Base-by-base conservation (phyloP, 495 filamentous ascomycete genomes). In the Trichocladium antarcticum region DNA sequence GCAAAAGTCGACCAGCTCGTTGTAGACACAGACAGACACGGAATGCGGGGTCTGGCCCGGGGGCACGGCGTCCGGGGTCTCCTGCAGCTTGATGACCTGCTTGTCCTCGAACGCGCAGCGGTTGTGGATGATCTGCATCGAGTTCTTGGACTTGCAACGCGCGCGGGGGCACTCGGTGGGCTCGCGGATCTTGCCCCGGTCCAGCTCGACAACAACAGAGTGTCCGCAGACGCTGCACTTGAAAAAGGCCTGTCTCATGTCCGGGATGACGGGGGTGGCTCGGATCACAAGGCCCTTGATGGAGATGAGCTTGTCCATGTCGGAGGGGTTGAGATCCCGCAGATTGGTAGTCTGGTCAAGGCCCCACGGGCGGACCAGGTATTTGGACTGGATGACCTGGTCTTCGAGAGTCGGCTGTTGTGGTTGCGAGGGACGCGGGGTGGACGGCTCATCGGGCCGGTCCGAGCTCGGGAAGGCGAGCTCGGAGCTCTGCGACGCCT, bases 1-100 rank as follows among this genome's bases (percentile, higher is more conserved):
- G 72, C 90, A 95, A 41, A 96, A 78, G 68, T 99, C 92, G 7
- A 97, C 94, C 39, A 97, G 70, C 69, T 97, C 93, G 62, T 96
- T 89, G 56, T 97, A 96, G 24, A 87, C 89, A 63, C 90, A 97
- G 27, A 99, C 77, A 4, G 89, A 95, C 15, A 99, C 92, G 0
- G 93, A 95, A 67, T 99, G 92, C n/a, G 92, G 92, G 17, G 92
- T 92, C 67, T 99, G 92, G 21, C 92, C 92, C 51, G 95, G 85
- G 11, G 92, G 92, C 37, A 97, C 81, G 39, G 75, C 85, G 62
- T 99, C 92, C 7, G 92, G 92, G 0, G 92, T 99, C 65, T 99
- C 92, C 64, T 99, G 92, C 27, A 99, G 75, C 67, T 97, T 97
- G 73, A 99, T 95, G 48, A 97, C 88, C 58, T 99, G 92, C 68